Base-by-base conservation (phyloP, 2,329 filamentous ascomycete species). In the Ophiostoma quercus region DNA sequence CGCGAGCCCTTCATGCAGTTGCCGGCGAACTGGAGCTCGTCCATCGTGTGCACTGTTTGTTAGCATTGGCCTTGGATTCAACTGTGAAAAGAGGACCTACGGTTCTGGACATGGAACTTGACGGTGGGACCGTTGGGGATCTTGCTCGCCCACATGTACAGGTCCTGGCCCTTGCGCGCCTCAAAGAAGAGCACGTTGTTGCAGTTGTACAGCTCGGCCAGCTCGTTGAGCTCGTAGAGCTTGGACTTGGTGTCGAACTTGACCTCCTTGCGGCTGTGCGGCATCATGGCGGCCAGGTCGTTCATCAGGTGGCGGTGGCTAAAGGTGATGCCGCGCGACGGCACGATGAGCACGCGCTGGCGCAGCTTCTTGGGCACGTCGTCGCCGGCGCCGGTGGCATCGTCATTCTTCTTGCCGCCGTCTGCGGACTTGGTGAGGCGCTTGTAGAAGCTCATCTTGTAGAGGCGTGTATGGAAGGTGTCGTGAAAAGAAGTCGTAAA, bases 241-340 rank as follows among this genome's bases (percentile, higher is more conserved):
- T 95, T 93, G 51, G 92, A 94, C 82, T 98, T 98, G 68, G 92
- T 95, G 79, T 99, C 95, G 74, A 97, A 92, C 81, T 99, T 99
- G 75, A 91, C 92, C 79, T 99, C 95, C 82, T 96, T 97, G 77
- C 92, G 89, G 74, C 90, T 89, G 79, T 99, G 95, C 2, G 95
- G 95, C 74, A 99, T 88, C 80, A 99, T 88, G 39, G 90, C 86
- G 71, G 92, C 88, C 66, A 99, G 84, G 77, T 99, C 95, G 77
- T 94, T 92, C 73, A 99, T 85, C 62, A 99, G 84, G 81, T 99
- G 95, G 62, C 95, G 91, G 80, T 97, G 95, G 79, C 94, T 96
- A 75, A 92, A 93, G 43, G 94, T 97, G 68, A 98, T 92, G 73
- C 95, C 95, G 82, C 95, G 85, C 32, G 94, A 97, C 34, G 92